Percentiles rank a stretch among this genome's conserved stretches.
phyloP scores from a whole-genome alignment of 129 eudicot species.

The Artemisia argyi region DNA sequence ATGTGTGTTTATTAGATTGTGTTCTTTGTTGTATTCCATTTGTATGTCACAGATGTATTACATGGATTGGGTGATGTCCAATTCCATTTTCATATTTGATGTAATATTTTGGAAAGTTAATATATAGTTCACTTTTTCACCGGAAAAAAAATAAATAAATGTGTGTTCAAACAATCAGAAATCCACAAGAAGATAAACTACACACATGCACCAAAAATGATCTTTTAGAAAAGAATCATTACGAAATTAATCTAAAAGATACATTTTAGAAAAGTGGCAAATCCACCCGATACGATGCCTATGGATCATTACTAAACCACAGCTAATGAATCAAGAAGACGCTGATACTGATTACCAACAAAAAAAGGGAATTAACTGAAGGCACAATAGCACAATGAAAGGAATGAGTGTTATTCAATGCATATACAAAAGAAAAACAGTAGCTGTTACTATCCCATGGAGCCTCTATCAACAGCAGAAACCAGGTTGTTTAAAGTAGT shows the following conservation, averaged over 20 bases:
- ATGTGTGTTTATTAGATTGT: no score
- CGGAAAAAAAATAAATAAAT: no score
- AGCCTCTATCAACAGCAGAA: slow-evolving; percentile 1
- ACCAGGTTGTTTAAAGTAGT: neutral
- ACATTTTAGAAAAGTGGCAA: neutral
- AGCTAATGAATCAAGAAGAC: neutral
- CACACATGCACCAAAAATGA: neutral
- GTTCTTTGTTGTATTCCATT: no score
- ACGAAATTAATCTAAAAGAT: neutral
- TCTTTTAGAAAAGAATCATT: neutral
- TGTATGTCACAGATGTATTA: no score
- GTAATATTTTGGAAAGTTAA: no score
- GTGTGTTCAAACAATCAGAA: neutral
- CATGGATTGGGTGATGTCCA: no score
- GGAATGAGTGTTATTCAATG: neutral
- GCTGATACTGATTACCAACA: neutral
- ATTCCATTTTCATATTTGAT: no score
- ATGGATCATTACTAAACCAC: neutral
- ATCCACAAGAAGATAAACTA: neutral
- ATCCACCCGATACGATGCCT: neutral
- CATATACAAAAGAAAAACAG: neutral
- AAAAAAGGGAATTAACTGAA: neutral
- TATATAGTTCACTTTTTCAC: no score
- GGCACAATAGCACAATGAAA: neutral
- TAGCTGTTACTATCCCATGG: neutral